Conservation (phyloP, 257 asterid genomes). For the Jaltomata sinuosa region DNA sequence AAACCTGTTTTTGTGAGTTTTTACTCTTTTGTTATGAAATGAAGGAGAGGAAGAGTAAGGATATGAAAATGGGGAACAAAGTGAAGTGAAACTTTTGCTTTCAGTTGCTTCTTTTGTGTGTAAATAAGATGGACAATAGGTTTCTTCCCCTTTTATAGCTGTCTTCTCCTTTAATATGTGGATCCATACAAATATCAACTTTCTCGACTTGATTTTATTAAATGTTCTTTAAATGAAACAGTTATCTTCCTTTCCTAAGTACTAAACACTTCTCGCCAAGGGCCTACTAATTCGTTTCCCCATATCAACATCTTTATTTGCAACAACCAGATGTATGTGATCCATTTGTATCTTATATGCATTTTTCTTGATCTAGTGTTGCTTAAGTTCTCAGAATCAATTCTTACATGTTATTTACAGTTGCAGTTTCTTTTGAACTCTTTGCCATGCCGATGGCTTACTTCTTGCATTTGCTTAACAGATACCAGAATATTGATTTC, state of each 20-base stretch:
- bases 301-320: neutral
- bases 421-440: neutral
- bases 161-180: neutral
- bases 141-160: neutral
- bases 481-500: conserved; percentile 10
- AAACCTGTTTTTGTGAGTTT: neutral
- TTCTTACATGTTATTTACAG: neutral
- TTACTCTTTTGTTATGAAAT: neutral
- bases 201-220: neutral
- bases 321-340: neutral
- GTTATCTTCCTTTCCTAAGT: neutral
- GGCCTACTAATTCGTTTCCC: neutral
- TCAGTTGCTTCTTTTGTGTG: neutral
- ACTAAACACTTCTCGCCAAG: neutral
- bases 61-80: neutral
- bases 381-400: neutral
- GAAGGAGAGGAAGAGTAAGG: neutral
- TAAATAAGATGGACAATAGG: neutral
- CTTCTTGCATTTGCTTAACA: neutral
- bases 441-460: neutral
- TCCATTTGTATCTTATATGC: neutral
- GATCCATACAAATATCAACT: neutral
- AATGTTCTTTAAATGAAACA: neutral
- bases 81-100: neutral
- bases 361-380: neutral